A percentile compares a stretch with the other conserved stretches of the same genome.
phyloP scores from a whole-genome alignment of 768 basidiomycete genomes.

The Pulveroboletus sp. region DNA sequence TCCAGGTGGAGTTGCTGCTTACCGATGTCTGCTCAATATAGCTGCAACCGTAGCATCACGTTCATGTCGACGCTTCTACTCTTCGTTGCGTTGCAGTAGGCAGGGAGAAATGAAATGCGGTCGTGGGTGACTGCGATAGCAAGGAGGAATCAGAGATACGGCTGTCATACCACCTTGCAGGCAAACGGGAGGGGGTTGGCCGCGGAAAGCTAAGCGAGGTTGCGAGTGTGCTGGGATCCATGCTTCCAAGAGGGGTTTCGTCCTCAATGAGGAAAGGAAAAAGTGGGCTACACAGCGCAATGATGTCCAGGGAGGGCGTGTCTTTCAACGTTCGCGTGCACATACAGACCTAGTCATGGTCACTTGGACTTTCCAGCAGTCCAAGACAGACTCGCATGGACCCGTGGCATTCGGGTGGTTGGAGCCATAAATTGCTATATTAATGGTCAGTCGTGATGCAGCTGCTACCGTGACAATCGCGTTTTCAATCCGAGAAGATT shows the following conservation, averaged over 20 bases:
- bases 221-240: constrained; percentile 17
- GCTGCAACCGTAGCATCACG: constrained; percentile 24
- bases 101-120: constrained; percentile 23
- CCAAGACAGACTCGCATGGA: background rate
- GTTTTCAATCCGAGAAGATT: constrained; percentile 15
- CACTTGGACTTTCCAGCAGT: background rate
- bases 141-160: constrained; percentile 17
- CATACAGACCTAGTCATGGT: constrained; percentile 2
- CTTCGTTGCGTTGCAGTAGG: constrained; percentile 19
- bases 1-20: constrained; percentile 17
- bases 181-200: constrained; percentile 22
- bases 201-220: constrained; percentile 26
- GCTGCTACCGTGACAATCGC: constrained; percentile 12
- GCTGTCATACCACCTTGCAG: constrained; percentile 25
- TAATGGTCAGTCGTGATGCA: constrained; percentile 9
- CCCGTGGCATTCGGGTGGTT: constrained; percentile 7
- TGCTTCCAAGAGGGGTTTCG: constrained; percentile 18
- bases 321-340: constrained; percentile 10
- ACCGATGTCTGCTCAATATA: constrained; percentile 21
- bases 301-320: constrained; percentile 5
- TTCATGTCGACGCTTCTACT: constrained; percentile 26
- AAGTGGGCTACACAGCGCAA: constrained; percentile 1
- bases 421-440: background rate
- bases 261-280: constrained; percentile 5
- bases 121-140: constrained; percentile 19